These are phyloP conservation scores for Orbilia oligospora DNA, from an alignment of 2,329 filamentous ascomycete genomes.

Conservation along the genomic window DNA sequence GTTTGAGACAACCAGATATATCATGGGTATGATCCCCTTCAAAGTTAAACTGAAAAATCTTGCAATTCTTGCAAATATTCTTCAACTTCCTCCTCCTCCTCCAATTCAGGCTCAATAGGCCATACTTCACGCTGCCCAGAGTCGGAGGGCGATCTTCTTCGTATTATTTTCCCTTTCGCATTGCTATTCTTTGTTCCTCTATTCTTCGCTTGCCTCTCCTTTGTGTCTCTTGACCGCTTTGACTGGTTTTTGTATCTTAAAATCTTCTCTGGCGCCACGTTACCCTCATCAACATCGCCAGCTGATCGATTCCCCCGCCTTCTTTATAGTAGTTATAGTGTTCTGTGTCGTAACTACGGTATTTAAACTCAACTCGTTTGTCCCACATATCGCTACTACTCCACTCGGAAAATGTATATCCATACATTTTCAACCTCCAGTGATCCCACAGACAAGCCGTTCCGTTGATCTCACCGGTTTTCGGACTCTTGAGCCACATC, in stretches of 20 bases:
- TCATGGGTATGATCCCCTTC: too few species aligned
- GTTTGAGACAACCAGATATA: too few species aligned
- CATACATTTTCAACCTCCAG: background rate
- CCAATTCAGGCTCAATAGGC: background rate
- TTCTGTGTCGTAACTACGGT: background rate
- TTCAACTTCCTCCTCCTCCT: background rate
- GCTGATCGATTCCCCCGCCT: background rate
- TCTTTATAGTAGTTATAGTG: background rate
- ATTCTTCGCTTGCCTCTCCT: too few species aligned
- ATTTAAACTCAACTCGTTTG: background rate
- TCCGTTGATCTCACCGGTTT: background rate
- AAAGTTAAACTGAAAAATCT: background rate
- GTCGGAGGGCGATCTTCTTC: background rate
- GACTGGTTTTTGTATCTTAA: background rate
- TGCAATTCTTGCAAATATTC: background rate
- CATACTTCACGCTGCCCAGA: background rate
- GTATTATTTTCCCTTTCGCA: background rate
- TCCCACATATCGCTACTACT: too few species aligned
- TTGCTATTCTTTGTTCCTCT: background rate
- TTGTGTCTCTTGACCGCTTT: background rate
- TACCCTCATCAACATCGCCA: background rate
- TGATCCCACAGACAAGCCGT: background rate
- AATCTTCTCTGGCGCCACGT: background rate
- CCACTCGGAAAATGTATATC: background rate
- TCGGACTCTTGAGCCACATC: background rate